Evolutionary conservation across 2,329 filamentous ascomycete species (phyloP).

Genomic region (Grosmannia serpens): DNA sequence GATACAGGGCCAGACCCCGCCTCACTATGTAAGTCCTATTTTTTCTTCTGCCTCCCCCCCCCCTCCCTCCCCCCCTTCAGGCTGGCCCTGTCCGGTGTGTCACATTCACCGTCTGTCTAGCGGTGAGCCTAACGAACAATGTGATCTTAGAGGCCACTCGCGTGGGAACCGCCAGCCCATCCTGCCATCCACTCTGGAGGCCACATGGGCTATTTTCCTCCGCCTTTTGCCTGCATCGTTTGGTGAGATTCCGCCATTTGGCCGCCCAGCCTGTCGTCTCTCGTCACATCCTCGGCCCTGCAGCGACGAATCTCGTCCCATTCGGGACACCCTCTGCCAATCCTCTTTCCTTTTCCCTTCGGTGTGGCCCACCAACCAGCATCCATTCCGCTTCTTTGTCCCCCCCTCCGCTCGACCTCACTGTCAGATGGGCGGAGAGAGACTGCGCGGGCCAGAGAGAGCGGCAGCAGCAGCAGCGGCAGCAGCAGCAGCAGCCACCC

Average conservation of each 20-base stretch:
- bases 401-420: no score
- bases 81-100: not conserved
- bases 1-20: no score
- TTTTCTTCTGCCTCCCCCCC: not conserved
- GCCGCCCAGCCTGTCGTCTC: not conserved
- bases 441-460: not conserved
- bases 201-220: not conserved
- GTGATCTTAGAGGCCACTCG: not conserved
- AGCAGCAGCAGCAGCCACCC: not conserved
- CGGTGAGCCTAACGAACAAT: not conserved
- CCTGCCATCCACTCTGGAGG: not conserved
- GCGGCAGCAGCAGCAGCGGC: not conserved
- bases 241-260: not conserved
- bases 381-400: slow-evolving; percentile 9
- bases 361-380: slow-evolving; percentile 10
- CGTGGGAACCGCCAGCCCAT: not conserved
- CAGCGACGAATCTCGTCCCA: not conserved
- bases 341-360: not conserved
- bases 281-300: not conserved
- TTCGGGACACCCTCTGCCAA: not conserved
- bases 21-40: no score
- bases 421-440: not conserved
- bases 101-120: not conserved
- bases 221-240: not conserved
- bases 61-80: not conserved